Percentiles rank a stretch among this genome's conserved stretches.
Evolutionary conservation across 2,329 filamentous ascomycete genomes (phyloP).

Genomic region (Aureobasidium uvarum): DNA sequence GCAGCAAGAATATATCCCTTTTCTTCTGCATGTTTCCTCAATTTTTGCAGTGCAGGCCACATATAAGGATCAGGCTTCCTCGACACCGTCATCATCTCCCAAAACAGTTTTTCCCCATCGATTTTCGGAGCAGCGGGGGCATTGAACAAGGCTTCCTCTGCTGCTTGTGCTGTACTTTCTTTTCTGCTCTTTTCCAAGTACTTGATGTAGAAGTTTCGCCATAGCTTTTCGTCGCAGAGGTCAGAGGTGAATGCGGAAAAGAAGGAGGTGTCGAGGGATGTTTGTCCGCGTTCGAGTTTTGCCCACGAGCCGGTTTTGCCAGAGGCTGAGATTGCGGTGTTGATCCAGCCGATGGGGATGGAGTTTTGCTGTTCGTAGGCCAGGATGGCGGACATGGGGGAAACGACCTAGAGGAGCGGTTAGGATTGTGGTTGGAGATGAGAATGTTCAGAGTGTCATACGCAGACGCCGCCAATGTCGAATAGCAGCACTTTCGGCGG

Average conservation of each 20-base stretch:
- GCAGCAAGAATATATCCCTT: slow-evolving; percentile 69
- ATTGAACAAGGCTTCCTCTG: slow-evolving; percentile 34
- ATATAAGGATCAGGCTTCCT: slow-evolving; percentile 77
- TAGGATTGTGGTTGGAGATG: not conserved
- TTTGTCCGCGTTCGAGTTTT: slow-evolving; percentile 77
- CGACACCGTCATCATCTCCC: slow-evolving; percentile 81
- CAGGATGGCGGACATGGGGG: slow-evolving; percentile 88
- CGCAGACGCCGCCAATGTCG: slow-evolving; percentile 95
- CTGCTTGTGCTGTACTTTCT: slow-evolving; percentile 29
- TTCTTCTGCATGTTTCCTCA: slow-evolving; percentile 48
- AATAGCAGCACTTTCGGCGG: slow-evolving; percentile 77
- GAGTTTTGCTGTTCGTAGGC: slow-evolving; percentile 76
- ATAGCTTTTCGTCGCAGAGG: slow-evolving; percentile 63
- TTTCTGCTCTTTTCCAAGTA: slow-evolving; percentile 28
- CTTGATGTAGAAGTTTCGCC: slow-evolving; percentile 58
- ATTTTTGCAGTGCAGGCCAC: slow-evolving; percentile 72
- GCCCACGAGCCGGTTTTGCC: slow-evolving; percentile 84
- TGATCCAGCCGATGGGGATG: slow-evolving; percentile 87
- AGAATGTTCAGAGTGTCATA: slow-evolving; percentile 50
- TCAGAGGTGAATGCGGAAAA: slow-evolving; percentile 74
- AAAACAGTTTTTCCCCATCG: slow-evolving; percentile 77
- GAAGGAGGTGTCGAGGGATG: slow-evolving; percentile 70
- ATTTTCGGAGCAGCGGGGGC: slow-evolving; percentile 66
- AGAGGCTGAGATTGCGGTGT: slow-evolving; percentile 78
- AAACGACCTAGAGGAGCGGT: slow-evolving; percentile 64